Evolutionary conservation across 2,329 filamentous ascomycete genomes (phyloP).

Genomic region (Aspergillus uvarum): DNA sequence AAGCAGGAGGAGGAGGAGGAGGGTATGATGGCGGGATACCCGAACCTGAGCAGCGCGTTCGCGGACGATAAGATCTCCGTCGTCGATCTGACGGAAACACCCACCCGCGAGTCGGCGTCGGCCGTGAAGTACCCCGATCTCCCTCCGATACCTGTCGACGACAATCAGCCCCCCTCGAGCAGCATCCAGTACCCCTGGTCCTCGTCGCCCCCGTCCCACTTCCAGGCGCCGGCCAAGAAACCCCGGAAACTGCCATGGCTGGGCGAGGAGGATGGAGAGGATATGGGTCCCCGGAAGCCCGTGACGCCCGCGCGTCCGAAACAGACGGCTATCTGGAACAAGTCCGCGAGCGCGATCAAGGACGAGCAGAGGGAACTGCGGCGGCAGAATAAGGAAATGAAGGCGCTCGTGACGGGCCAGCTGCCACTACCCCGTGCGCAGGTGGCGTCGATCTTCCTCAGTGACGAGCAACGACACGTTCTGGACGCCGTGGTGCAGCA

Average conservation of each 20-base stretch:
- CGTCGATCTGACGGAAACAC: slow-evolving; percentile 6
- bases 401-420: slow-evolving; percentile 44
- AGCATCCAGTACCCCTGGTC: slow-evolving; percentile 71
- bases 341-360: slow-evolving; percentile 70
- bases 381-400: slow-evolving; percentile 55
- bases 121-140: slow-evolving; percentile 40
- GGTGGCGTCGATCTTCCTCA: slow-evolving; percentile 67
- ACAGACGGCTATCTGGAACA: slow-evolving; percentile 64
- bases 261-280: slow-evolving; percentile 28
- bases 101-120: slow-evolving; percentile 14
- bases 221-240: slow-evolving; percentile 49
- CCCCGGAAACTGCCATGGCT: slow-evolving; percentile 66
- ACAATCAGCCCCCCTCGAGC: slow-evolving; percentile 44
- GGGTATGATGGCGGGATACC: slow-evolving; percentile 3
- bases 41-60: slow-evolving; percentile 7
- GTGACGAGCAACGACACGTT: slow-evolving; percentile 81
- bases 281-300: slow-evolving; percentile 28
- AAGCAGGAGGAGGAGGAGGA: not conserved
- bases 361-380: slow-evolving; percentile 73
- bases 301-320: slow-evolving; percentile 48
- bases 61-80: slow-evolving; percentile 1
- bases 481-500: slow-evolving; percentile 77
- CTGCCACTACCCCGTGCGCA: slow-evolving; percentile 35
- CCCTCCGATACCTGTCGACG: slow-evolving; percentile 32
- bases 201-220: slow-evolving; percentile 52